Base-by-base conservation (phyloP, 2,329 filamentous ascomycete genomes). In the Herpotrichia juniperi region DNA sequence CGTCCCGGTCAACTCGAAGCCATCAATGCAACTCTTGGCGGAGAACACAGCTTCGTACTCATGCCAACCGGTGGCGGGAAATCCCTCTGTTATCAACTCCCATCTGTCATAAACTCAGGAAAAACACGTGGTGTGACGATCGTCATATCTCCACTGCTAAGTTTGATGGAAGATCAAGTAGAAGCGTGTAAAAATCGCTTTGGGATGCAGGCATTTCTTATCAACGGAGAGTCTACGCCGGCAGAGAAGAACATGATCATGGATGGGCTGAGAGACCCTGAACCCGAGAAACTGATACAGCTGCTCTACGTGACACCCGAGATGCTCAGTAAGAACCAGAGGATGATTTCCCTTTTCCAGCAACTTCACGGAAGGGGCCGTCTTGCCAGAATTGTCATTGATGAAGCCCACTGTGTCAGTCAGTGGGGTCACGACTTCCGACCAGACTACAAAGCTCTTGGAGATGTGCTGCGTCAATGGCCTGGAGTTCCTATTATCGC, bases 341-440 rank as follows among this genome's bases (percentile, higher is more conserved):
- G 78, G 2, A 89, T 97, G 72, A 78, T 86, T 51, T 81, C 80
- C 46, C 83, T 81, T 2, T 80, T 99, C 57, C 76, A 84, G 46
- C 79, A 78, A 2, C 79, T 99, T n/a, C 83, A 96, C 71, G 74
- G 75, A 12, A 85, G 85, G 45, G 79, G 82, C 3, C 90, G 88
- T 63, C 84, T 99, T 46, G 93, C 96, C 14, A 86, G 94, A 22
- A 85, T 99, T 43, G 94, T 99, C 47, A 96, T 99, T 57, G 94
- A 99, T 62, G 96, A 99, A 76, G 94, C 94, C n/a, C 94, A 99
- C 72, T 99, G 94, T 73, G 93, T 99, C 22, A 97, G 94, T 73
- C 93, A 99, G 78, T 99, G 94, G 94, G 94, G 94, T 1, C 94
- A 99, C 63, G 94, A 99, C 72, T 99, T 99, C 70, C 86, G 96